phyloP scores from a whole-genome alignment of 495 filamentous ascomycete genomes.

The Penicillium desertorum region DNA sequence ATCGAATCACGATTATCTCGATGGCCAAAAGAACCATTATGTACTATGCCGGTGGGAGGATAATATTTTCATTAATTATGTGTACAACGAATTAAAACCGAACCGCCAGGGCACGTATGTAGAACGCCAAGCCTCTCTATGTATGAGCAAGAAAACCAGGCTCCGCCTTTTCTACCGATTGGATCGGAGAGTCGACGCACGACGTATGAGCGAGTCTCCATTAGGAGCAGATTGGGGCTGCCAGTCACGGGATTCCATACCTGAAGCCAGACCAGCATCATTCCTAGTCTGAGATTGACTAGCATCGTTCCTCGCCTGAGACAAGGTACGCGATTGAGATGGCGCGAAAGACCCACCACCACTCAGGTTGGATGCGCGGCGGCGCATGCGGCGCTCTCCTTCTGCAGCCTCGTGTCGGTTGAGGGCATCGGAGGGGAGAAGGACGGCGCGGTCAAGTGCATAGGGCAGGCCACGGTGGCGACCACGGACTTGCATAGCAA shows the following conservation, averaged over 20 bases:
- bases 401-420: constrained; percentile 67
- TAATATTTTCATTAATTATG: neutral
- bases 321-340: constrained; percentile 27
- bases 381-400: constrained; percentile 53
- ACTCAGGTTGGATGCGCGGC: constrained; percentile 55
- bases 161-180: constrained; percentile 14
- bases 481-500: constrained; percentile 90
- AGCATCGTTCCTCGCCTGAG: constrained; percentile 27
- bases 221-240: constrained; percentile 15
- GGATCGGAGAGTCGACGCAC: constrained; percentile 35
- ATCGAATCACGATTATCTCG: too few relatives aligned
- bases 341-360: constrained; percentile 32
- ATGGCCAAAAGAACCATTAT: neutral
- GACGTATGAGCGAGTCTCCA: constrained; percentile 28
- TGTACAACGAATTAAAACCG: neutral
- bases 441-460: constrained; percentile 84
- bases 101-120: constrained; percentile 2
- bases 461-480: constrained; percentile 91
- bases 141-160: neutral
- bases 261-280: constrained; percentile 30
- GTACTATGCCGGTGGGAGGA: too few relatives aligned
- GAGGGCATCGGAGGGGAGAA: constrained; percentile 75
- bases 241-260: constrained; percentile 32
- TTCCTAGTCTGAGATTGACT: constrained; percentile 21
- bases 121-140: constrained; percentile 1